Conservation (phyloP, 768 basidiomycete species). For the Mycena olivaceomarginata region DNA sequence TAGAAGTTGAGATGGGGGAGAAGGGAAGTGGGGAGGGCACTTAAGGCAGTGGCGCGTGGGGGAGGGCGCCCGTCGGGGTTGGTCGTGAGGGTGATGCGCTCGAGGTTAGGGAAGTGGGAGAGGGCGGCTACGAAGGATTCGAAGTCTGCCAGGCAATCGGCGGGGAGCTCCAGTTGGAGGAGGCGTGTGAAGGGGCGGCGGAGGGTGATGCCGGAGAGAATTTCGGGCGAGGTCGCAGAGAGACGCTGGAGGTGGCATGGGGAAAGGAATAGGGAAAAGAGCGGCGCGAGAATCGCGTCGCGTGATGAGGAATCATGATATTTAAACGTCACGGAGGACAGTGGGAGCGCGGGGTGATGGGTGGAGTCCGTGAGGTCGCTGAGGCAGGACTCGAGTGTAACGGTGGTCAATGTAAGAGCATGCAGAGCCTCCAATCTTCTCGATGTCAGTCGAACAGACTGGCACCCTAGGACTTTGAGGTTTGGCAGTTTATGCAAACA, state of each 20-base stretch:
- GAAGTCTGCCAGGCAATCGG: conserved; percentile 14
- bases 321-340: conserved; percentile 32
- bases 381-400: conserved; percentile 41
- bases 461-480: conserved; percentile 31
- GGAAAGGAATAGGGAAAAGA: conserved; percentile 42
- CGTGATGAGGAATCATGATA: conserved; percentile 23
- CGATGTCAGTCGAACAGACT: conserved; percentile 28
- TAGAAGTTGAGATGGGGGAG: conserved; percentile 38
- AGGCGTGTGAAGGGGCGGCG: conserved; percentile 35
- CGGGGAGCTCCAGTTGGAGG: conserved; percentile 28
- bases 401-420: conserved; percentile 22
- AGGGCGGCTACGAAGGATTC: conserved; percentile 27
- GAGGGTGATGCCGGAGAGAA: conserved; percentile 22
- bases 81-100: conserved; percentile 38
- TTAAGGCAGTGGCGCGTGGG: not conserved
- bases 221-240: conserved; percentile 26
- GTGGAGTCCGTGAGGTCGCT: conserved; percentile 37
- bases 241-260: conserved; percentile 39
- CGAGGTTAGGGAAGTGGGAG: conserved; percentile 32
- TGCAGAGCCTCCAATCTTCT: conserved; percentile 34
- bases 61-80: conserved; percentile 24
- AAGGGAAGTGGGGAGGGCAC: conserved; percentile 10
- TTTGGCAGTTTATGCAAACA: conserved; percentile 41
- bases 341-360: conserved; percentile 19
- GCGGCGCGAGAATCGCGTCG: conserved; percentile 28